Conservation (phyloP, 495 filamentous ascomycete species). For the Penicillium manginii region DNA sequence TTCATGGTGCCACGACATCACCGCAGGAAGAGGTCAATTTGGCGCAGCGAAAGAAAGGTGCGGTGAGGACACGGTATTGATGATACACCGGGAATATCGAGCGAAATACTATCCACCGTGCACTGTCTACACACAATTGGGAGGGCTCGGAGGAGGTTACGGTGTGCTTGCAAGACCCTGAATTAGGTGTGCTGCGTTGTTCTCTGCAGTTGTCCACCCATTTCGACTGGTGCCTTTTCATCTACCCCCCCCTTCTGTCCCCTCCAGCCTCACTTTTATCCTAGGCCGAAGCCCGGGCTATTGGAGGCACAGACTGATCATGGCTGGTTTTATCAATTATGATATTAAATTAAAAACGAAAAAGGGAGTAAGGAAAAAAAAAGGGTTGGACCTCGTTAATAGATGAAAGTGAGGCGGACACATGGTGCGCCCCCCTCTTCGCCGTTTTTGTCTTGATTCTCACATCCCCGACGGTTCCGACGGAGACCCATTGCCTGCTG, state of each 20-base stretch:
- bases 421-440: constrained; percentile 2
- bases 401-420: constrained; percentile 48
- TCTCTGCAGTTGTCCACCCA: background rate
- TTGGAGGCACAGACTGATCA: background rate
- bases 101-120: background rate
- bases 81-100: background rate
- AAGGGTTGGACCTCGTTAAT: constrained; percentile 42
- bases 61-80: constrained; percentile 14
- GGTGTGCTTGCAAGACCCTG: background rate
- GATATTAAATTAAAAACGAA: constrained; percentile 5
- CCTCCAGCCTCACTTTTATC: constrained; percentile 33
- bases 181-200: constrained; percentile 4
- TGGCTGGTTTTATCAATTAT: constrained; percentile 11
- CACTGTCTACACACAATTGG: background rate
- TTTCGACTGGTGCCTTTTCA: background rate
- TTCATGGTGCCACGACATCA: constrained; percentile 50
- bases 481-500: constrained; percentile 14
- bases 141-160: background rate
- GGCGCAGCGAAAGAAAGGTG: constrained; percentile 19
- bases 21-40: constrained; percentile 34
- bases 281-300: constrained; percentile 9
- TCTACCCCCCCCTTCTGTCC: background rate
- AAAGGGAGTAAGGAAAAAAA: constrained; percentile 14
- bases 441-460: constrained; percentile 12
- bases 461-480: constrained; percentile 28